phyloP scores from a whole-genome alignment of 176 grass and related monocot genomes.

The Tuctoria greenei region DNA sequence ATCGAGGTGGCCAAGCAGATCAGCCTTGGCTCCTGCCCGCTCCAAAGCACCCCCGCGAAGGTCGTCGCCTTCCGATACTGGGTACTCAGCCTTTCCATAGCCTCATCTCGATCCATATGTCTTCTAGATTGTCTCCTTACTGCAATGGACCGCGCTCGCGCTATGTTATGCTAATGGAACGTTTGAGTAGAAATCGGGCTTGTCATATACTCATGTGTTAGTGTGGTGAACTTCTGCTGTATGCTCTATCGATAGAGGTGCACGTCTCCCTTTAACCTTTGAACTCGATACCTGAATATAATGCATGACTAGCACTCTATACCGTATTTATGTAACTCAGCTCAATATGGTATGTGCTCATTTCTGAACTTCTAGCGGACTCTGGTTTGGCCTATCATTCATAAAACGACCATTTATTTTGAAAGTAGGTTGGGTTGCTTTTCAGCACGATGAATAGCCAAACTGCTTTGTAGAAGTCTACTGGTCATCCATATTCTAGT shows the following conservation, averaged over 20 bases:
- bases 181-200: conserved; percentile 3
- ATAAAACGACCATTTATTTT: background rate
- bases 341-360: background rate
- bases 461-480: conserved; percentile 8
- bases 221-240: background rate
- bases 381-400: background rate
- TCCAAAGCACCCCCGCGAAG: conserved; percentile 63
- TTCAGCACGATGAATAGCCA: conserved; percentile 8
- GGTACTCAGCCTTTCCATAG: conserved; percentile 44
- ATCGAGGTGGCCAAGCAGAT: conserved; percentile 98
- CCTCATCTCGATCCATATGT: background rate
- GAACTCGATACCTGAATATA: conserved; percentile 1
- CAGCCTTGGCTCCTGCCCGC: conserved; percentile 79
- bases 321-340: conserved; percentile 1
- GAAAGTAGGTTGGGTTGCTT: background rate
- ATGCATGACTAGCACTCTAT: background rate
- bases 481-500: background rate
- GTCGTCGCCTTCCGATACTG: conserved; percentile 90
- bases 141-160: conserved; percentile 13
- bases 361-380: conserved; percentile 5
- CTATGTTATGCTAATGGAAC: background rate
- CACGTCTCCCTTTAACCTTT: background rate
- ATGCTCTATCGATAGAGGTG: background rate
- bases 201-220: background rate
- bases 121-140: background rate